These are phyloP conservation scores for Phytophthora podocarpi DNA, from an alignment of 352 stramenopile species.

Conservation along the genomic window DNA sequence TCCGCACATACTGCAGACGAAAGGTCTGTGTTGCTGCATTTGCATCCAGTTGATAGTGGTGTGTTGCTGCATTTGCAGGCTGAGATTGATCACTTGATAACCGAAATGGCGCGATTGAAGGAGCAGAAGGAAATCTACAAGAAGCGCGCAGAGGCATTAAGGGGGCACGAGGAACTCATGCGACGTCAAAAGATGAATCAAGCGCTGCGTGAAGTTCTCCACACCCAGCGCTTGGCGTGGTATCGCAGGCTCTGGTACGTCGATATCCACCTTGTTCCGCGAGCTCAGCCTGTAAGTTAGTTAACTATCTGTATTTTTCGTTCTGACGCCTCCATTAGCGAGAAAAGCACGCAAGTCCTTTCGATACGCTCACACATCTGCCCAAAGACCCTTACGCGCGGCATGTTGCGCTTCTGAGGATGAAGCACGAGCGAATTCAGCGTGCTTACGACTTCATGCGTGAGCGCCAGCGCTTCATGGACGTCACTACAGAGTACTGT, in stretches of 20 bases:
- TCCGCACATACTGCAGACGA: conserved; percentile 28
- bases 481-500: conserved; percentile 28
- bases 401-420: conserved; percentile 15
- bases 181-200: conserved; percentile 20
- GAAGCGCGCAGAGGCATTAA: conserved; percentile 8
- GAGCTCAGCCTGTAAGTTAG: not conserved
- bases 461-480: conserved; percentile 32
- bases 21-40: conserved; percentile 28
- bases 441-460: conserved; percentile 32
- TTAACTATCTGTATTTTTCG: conserved; percentile 3
- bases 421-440: conserved; percentile 34
- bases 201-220: conserved; percentile 18
- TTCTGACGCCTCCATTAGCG: not conserved
- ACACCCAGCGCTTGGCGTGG: conserved; percentile 28
- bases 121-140: conserved; percentile 11
- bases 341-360: conserved; percentile 27
- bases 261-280: not conserved
- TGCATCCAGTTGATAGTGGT: no score
- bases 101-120: conserved; percentile 22
- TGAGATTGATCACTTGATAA: conserved; percentile 25
- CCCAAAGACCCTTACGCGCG: conserved; percentile 10
- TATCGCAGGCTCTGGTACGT: conserved; percentile 26
- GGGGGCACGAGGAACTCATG: conserved; percentile 15
- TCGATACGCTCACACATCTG: conserved; percentile 26
- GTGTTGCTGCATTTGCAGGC: no score